Conservation (phyloP, 371 early-diverging fungal genomes). For the Capillidium rhysosporum region DNA sequence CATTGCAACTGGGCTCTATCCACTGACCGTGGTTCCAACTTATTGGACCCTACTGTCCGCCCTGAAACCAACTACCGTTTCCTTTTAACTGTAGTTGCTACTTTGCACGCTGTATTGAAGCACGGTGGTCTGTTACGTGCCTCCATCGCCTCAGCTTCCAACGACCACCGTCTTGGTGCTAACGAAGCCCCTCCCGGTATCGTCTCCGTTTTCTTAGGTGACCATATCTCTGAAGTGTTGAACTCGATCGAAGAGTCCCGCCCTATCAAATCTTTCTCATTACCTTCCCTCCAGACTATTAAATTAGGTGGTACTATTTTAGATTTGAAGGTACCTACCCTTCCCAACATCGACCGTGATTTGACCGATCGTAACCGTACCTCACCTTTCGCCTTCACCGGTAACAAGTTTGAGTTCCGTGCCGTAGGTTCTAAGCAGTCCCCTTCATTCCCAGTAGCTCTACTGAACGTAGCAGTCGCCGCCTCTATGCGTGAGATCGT, state of each 20-base stretch:
- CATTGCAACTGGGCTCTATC: slow-evolving; percentile 98
- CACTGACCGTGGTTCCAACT: slow-evolving; percentile 84
- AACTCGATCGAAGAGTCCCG: slow-evolving; percentile 74
- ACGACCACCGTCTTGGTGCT: slow-evolving; percentile 95
- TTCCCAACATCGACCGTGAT: slow-evolving; percentile 86
- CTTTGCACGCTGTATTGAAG: slow-evolving; percentile 72
- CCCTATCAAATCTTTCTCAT: slow-evolving; percentile 57
- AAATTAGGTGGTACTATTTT: slow-evolving; percentile 86
- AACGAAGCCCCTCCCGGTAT: slow-evolving; percentile 97
- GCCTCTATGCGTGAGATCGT: slow-evolving; percentile 53
- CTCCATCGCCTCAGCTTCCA: slow-evolving; percentile 77
- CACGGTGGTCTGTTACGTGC: slow-evolving; percentile 78
- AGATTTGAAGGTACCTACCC: slow-evolving; percentile 81
- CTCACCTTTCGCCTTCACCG: slow-evolving; percentile 96
- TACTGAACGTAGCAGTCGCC: slow-evolving; percentile 86
- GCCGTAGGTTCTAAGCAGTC: slow-evolving; percentile 96
- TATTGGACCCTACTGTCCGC: slow-evolving; percentile 78
- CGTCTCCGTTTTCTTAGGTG: slow-evolving; percentile 89
- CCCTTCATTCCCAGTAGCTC: slow-evolving; percentile 83
- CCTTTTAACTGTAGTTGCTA: slow-evolving; percentile 78
- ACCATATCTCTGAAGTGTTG: slow-evolving; percentile 83
- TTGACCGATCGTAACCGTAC: slow-evolving; percentile 97
- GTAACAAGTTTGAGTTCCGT: slow-evolving; percentile 99
- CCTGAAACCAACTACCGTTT: slow-evolving; percentile 94
- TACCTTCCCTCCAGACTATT: slow-evolving; percentile 66